These are phyloP conservation scores for Pseudonitzschia multiseries DNA, from an alignment of 108 stramenopile genomes.

Conservation along the genomic window DNA sequence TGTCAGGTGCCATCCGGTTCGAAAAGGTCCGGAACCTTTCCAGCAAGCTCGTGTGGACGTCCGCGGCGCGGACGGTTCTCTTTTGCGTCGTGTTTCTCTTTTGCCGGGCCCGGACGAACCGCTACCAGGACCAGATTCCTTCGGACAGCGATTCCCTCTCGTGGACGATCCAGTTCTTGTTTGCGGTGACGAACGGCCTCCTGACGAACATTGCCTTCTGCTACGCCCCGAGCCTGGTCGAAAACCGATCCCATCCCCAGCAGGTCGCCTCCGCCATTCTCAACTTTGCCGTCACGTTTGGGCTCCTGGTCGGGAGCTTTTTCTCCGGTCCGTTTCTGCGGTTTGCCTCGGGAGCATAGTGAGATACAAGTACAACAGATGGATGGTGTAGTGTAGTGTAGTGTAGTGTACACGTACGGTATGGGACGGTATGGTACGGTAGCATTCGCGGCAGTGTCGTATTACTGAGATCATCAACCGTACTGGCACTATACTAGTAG, in stretches of 20 bases:
- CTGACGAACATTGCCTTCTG: conserved; percentile 39
- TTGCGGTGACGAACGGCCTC: conserved; percentile 52
- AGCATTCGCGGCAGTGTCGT: no score
- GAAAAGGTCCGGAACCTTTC: conserved; percentile 11
- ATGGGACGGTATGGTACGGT: no score
- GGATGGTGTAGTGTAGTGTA: no score
- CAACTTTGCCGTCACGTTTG: conserved; percentile 40
- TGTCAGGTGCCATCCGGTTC: conserved; percentile 17
- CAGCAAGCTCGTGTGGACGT: conserved; percentile 24
- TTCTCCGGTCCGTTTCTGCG: conserved; percentile 31
- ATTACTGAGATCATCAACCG: no score
- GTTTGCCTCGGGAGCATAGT: conserved; percentile 12
- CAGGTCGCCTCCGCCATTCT: conserved; percentile 44
- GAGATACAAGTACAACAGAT: no score
- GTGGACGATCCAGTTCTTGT: conserved; percentile 29
- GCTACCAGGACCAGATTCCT: background rate
- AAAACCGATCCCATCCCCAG: conserved; percentile 23
- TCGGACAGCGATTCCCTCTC: conserved; percentile 38
- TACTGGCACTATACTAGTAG: no score
- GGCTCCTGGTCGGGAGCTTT: conserved; percentile 44
- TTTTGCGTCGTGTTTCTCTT: conserved; percentile 40
- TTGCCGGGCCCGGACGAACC: conserved; percentile 23
- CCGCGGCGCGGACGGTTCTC: conserved; percentile 20
- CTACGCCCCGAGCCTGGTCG: conserved; percentile 30
- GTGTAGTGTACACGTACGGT: no score